phyloP scores from a whole-genome alignment of 192 early-diverging fungal species.

The Coemansia sp. region DNA sequence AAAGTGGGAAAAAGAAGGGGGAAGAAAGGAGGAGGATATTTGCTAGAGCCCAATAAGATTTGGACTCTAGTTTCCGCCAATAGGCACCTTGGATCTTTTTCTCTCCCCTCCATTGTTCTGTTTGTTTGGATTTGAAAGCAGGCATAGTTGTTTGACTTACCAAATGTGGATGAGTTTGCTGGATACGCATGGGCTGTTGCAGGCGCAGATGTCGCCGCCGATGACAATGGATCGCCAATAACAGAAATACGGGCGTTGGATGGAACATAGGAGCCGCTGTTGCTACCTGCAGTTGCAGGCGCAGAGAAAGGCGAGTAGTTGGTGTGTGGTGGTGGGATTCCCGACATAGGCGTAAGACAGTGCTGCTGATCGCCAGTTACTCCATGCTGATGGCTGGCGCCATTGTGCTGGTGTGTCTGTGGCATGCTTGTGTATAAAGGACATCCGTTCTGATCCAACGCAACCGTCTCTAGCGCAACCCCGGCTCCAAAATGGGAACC shows the following conservation, averaged over 20 bases:
- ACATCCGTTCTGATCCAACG: conserved; percentile 9
- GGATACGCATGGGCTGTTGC: conserved; percentile 16
- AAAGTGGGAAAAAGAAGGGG: background rate
- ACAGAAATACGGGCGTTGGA: conserved; percentile 14
- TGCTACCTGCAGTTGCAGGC: background rate
- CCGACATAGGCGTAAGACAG: conserved; percentile 14
- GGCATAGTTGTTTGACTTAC: conserved; percentile 33
- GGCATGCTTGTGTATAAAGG: conserved; percentile 5
- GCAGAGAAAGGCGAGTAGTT: conserved; percentile 36
- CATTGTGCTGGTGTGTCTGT: background rate
- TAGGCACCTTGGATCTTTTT: background rate
- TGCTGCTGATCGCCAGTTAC: conserved; percentile 1
- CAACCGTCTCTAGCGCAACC: conserved; percentile 1
- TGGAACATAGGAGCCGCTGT: background rate
- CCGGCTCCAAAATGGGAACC: background rate
- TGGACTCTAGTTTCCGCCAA: background rate
- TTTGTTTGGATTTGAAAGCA: background rate
- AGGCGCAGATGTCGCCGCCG: conserved; percentile 4
- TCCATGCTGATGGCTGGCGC: background rate
- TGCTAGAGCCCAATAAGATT: conserved; percentile 1
- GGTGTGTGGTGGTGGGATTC: background rate
- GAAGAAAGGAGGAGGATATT: background rate
- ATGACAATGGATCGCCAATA: conserved; percentile 13
- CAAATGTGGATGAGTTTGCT: conserved; percentile 23
- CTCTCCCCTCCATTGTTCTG: background rate